Base-by-base conservation (phyloP, 805 yeast species). In the Lipomyces yamanashiensis region DNA sequence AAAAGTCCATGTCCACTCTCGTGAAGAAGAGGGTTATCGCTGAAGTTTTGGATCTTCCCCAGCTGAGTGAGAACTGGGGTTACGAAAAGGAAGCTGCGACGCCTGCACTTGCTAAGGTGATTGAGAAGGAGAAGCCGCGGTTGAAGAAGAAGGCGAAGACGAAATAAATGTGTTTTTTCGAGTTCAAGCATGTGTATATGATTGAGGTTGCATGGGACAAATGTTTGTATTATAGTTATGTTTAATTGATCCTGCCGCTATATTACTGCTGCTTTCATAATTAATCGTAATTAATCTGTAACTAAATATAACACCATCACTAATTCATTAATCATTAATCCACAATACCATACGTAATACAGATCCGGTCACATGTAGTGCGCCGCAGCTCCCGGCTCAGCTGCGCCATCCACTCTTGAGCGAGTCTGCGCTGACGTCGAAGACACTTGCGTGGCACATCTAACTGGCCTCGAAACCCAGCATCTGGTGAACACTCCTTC, bases 1-100 rank as follows among this genome's bases (percentile, higher is more conserved):
- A 79, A 37, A 75, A 79, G n/a, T 69, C 78, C n/a, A 75, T 78
- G 40, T 80, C 84, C 73, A 89, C 88, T 77, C 84, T 88, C 2
- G 76, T 92, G 64, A 84, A 90, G 74, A 78, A 80, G 54, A 87
- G 85, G 70, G 86, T 87, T 62, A 80, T 79, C 68, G 86, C 84
- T 43, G 95, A 90, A 41, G 81, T 93, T 0, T 77, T 89, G 45
- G 77, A 78, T 0, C 96, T 92, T 72, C 74, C 77, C 36, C 82
- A 95, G 72, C 78, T 91, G 53, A 73, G 74, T 28, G 79, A 79
- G 40, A 90, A 96, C 95, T 88, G 87, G 77, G 75, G 49, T 49
- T 58, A 63, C 59, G 36, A n/a, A 7, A 43, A 52, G 37, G 52
- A 63, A n/a, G 43, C n/a, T 1, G 28, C 51, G 7, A 45, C 17